phyloP scores from a whole-genome alignment of 257 asterid species.

The Solanum ossicruentum region DNA sequence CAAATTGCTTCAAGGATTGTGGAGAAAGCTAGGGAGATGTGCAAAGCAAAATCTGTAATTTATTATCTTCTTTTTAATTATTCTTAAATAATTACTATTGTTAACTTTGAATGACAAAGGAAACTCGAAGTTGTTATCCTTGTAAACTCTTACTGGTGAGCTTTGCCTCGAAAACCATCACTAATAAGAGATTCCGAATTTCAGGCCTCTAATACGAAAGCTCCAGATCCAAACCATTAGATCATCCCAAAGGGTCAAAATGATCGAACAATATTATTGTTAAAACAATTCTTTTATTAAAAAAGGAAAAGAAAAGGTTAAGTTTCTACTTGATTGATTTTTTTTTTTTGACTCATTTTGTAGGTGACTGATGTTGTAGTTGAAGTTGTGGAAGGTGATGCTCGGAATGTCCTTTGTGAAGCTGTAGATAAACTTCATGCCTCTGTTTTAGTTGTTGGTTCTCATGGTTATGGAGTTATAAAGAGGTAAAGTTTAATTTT shows the following conservation, averaged over 20 bases:
- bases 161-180: too few relatives aligned
- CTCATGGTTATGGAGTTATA: conserved; percentile 93
- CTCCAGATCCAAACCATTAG: too few relatives aligned
- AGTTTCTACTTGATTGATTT: background rate
- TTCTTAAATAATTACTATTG: too few relatives aligned
- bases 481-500: conserved; percentile 37
- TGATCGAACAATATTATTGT: background rate
- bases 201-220: too few relatives aligned
- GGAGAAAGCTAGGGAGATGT: conserved; percentile 46
- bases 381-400: conserved; percentile 69
- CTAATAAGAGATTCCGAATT: too few relatives aligned
- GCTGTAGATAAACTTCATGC: conserved; percentile 75
- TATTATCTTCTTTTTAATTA: too few relatives aligned
- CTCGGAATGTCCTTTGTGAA: conserved; percentile 79
- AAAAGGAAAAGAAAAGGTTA: too few relatives aligned
- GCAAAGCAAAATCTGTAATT: conserved; percentile 54
- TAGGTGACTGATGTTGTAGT: conserved; percentile 38
- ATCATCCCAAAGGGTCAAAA: too few relatives aligned
- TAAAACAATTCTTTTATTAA: too few relatives aligned
- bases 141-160: too few relatives aligned
- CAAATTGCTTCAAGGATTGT: conserved; percentile 45
- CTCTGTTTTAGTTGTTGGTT: conserved; percentile 60
- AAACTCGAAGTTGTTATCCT: too few relatives aligned
- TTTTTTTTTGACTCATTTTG: background rate
- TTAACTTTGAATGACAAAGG: too few relatives aligned